Evolutionary conservation across 441 rosid species (phyloP), one percentile per base, ranked within the genome.

Genomic region (Corymbia citriodora): DNA sequence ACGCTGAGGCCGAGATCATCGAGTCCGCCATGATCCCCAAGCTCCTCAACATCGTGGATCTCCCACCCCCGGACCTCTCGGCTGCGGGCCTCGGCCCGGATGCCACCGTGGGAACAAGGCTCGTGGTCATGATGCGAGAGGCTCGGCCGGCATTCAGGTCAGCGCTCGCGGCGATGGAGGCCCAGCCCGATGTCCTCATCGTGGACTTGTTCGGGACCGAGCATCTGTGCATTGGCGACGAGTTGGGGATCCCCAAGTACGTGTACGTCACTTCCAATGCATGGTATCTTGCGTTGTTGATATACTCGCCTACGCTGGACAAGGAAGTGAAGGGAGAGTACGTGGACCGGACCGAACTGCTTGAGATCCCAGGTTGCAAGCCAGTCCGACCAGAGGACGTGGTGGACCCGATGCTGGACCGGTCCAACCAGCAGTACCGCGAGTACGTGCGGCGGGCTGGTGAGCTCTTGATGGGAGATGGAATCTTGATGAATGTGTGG

Each of bases 201-300:
- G 93, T 93, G 18, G 97, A 96, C 83, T 72, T 95, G 59, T 94
- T 95, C 27, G 94, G 96, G 50, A 94, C 95, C 8, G 94, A 95
- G 83, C 96, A 96, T 90, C 90, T 96, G 54, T 59, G 49, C 1
- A 89, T 95, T 29, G 96, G 95, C 52, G 49, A 91, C 10, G 97
- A 95, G 70, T 91, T 96, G 21, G 72, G 91, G 40, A 93, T 96
- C 88, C 93, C 90, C 3, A 93, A 89, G 59, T 94, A 94, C 90
- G 94, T 92, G 18, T 92, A 94, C 55, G 88, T 93, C 74, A 92
- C 97, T 86, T 89, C 96, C 2, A 94, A 92, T 29, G 95, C 94
- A 18, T 93, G 95, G 94, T 92, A 94, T 90, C 94, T 95, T 55
- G 94, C 95, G 25, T 83, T 94, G 9, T 91, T 94, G 4, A 90